Conservation (phyloP, 2,329 filamentous ascomycete species). For the Microsporum canis region DNA sequence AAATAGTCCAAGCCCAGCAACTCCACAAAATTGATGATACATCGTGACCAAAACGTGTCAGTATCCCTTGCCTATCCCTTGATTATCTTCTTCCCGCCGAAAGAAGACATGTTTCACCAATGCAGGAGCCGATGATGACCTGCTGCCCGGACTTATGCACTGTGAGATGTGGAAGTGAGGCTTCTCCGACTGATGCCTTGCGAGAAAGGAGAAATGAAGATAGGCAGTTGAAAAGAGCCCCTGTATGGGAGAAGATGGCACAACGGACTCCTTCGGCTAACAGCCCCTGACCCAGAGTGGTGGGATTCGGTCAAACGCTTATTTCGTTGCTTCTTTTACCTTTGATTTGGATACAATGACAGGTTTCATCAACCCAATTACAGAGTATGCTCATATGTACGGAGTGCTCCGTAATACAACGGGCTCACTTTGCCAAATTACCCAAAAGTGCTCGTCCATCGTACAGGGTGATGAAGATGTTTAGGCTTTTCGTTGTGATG, state of each 20-base stretch:
- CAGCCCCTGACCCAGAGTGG: constrained; percentile 2
- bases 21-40: constrained; percentile 3
- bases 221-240: background rate
- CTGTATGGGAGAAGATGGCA: background rate
- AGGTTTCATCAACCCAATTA: background rate
- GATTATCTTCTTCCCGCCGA: background rate
- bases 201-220: background rate
- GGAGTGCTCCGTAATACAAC: background rate
- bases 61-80: background rate
- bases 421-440: background rate
- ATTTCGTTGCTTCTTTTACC: constrained; percentile 1
- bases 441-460: background rate
- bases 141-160: background rate
- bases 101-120: background rate
- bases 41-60: constrained; percentile 5
- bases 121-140: background rate
- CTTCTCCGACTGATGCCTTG: background rate
- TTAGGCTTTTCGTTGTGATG: background rate
- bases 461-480: background rate
- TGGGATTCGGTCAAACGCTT: constrained; percentile 4
- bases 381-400: background rate
- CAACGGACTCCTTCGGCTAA: background rate
- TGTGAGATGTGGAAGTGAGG: background rate
- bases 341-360: background rate
- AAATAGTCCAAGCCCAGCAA: background rate